Base-by-base conservation (phyloP, 108 stramenopile species). In the Nannochloropsis salina region DNA sequence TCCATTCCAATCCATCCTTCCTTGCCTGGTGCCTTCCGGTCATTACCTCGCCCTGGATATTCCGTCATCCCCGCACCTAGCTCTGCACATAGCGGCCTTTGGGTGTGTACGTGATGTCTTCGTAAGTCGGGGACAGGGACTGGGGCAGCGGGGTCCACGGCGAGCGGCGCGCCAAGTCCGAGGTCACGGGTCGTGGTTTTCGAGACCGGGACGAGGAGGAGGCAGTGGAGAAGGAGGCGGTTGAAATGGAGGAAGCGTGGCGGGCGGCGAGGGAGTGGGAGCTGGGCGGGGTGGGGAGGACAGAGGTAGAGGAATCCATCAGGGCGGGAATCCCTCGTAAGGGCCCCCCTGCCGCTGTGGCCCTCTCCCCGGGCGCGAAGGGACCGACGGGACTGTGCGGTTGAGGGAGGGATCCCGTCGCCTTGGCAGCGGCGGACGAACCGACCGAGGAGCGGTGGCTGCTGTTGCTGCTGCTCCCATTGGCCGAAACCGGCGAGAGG, bases 101-200 rank as follows among this genome's bases (percentile, higher is more conserved):
- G 12, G 84, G 84, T 18, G 45, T 84, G 84, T 84, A 84, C 9
- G 84, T 84, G 41, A 84, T n/a, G 42, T 84, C 84, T 44, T 84
- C 84, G 43, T 44, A 44, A 5, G 84, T 84, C n/a, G 43, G 84
- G 10, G 84, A 43, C 9, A 45, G 84, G 41, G 61, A 74, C 6
- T 74, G 61, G 1, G 61, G 61, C 20, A 74, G 61, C 4, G 61
- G 61, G 15, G 61, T 74, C 61, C 61, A 74, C 6, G 61, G 61
- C 4, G 61, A 74, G 8, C n/a, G 15, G 61, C 15, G 61, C 20
- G 61, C 61, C 20, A 74, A n/a, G 20, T n/a, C 61, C 3, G 61
- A 74, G n/a, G 61, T n/a, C 3, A n/a, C n/a, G 20, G 8, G 6
- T n/a, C 61, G 61, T 15, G 61, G 61, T n/a, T 74, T 74, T 51